phyloP scores from a whole-genome alignment of 2,329 filamentous ascomycete species.

The Fusarium compactum region DNA sequence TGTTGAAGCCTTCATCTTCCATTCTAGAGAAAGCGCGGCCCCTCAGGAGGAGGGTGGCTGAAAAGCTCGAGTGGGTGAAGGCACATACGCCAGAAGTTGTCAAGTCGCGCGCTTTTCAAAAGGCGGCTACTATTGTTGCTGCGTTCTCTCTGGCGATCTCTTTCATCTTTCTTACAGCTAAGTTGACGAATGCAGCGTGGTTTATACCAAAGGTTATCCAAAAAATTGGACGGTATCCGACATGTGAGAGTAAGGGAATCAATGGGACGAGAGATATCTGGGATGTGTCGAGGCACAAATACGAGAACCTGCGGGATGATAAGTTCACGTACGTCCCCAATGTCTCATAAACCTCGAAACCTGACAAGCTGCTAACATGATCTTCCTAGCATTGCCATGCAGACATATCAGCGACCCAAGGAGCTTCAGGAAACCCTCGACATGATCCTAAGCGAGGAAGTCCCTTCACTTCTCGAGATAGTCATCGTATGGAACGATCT shows the following conservation, averaged over 20 bases:
- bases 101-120: constrained; percentile 40
- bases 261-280: constrained; percentile 36
- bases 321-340: constrained; percentile 49
- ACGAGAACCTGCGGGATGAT: constrained; percentile 43
- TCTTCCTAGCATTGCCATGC: constrained; percentile 52
- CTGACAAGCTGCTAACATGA: not conserved
- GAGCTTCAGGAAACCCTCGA: constrained; percentile 51
- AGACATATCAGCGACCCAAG: constrained; percentile 53
- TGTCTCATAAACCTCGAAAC: fast-evolving
- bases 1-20: constrained; percentile 27
- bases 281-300: constrained; percentile 44
- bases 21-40: constrained; percentile 27
- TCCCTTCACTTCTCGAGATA: constrained; percentile 55
- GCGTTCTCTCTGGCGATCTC: constrained; percentile 21
- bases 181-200: constrained; percentile 34
- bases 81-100: constrained; percentile 17
- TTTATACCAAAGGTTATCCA: constrained; percentile 35
- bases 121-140: constrained; percentile 18
- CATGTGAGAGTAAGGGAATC: constrained; percentile 32
- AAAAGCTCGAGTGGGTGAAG: constrained; percentile 21
- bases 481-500: constrained; percentile 56
- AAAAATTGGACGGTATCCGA: constrained; percentile 32
- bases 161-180: constrained; percentile 33
- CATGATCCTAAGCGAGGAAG: constrained; percentile 45
- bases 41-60: constrained; percentile 14